A percentile compares a stretch with the other conserved stretches of the same genome.
phyloP scores from a whole-genome alignment of 2,329 filamentous ascomycete genomes.

The Penicillium sp. region DNA sequence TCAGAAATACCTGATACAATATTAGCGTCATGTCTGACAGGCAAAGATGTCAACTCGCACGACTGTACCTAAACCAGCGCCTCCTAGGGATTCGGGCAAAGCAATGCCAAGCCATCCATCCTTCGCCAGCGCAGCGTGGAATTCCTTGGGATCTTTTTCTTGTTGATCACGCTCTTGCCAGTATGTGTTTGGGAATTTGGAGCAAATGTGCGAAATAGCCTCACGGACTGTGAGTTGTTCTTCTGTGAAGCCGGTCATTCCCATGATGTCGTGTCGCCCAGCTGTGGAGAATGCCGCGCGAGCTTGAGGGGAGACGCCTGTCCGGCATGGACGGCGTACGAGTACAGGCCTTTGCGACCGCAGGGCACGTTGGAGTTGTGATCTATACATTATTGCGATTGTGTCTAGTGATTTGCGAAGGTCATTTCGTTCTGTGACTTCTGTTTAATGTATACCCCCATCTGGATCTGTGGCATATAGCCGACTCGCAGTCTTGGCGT shows the following conservation, averaged over 20 bases:
- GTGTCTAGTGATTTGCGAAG: background rate
- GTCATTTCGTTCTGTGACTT: too few species aligned
- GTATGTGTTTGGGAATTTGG: slow-evolving; percentile 66
- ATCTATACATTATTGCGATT: slow-evolving; percentile 14
- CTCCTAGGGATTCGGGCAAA: slow-evolving; percentile 69
- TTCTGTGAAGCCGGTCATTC: slow-evolving; percentile 67
- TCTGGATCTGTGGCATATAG: slow-evolving; percentile 5
- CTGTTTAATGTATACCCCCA: slow-evolving; percentile 2
- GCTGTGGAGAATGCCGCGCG: slow-evolving; percentile 34
- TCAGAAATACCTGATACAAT: slow-evolving; percentile 58
- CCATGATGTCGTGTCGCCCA: slow-evolving; percentile 55
- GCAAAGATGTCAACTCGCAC: too few species aligned
- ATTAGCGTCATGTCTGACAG: slow-evolving; percentile 24
- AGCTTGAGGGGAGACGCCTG: background rate
- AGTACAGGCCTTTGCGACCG: slow-evolving; percentile 8
- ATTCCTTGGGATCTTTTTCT: slow-evolving; percentile 67
- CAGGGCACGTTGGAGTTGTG: slow-evolving; percentile 9
- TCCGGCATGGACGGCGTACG: background rate
- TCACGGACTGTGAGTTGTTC: slow-evolving; percentile 70
- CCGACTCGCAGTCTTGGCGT: slow-evolving; percentile 25
- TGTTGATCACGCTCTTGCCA: slow-evolving; percentile 71
- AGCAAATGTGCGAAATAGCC: slow-evolving; percentile 64
- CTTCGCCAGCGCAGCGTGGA: slow-evolving; percentile 69
- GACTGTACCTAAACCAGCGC: slow-evolving; percentile 59
- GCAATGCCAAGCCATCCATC: slow-evolving; percentile 81